Base-by-base conservation (phyloP, 2,329 filamentous ascomycete genomes). In the Zymoseptoria ardabiliae region DNA sequence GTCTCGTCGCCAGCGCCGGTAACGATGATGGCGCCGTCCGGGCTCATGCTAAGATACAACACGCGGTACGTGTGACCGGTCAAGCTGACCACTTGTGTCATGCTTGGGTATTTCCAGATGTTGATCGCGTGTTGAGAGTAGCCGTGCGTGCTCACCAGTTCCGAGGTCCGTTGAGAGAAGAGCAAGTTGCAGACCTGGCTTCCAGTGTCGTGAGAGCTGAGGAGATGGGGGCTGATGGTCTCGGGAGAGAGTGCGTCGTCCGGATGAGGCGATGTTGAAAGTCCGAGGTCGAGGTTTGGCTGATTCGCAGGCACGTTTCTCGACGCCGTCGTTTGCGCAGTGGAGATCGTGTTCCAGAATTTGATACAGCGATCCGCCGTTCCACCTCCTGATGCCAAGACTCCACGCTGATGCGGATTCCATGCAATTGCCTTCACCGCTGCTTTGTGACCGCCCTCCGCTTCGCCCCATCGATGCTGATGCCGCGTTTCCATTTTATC, bases 101-200 rank as follows among this genome's bases (percentile, higher is more conserved):
- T 97, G 66, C 88, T 92, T 1, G 94, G 94, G 71, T 99, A 99
- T 72, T 99, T 99, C 94, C 94, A 99, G 58, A 99, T 91, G 45
- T 97, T 93, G 68, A 99, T 97, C 74, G 97, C 94, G 73, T 99
- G 97, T 72, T 99, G 94, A 67, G 88, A 93, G 77, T 97, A 99
- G 6, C 94, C 94, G 71, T 99, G 94, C 0, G 94, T 99, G 55
- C 89, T 93, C 57, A 99, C 93, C 59, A 99, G 91, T 75, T 99
- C 94, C 72, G 97, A 96, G 7, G 91, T 96, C 74, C 97, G 96
- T 71, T 95, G 96, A 19, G 89, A 94, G 92, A 95, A 99, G 3
- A 92, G 90, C 50, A 99, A 81, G 71, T 99, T 99, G 77, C 94
- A 99, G n/a, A 99, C 94, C 74, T 99, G 94, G 69, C 91, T 96